phyloP scores from a whole-genome alignment of 169 alveolate genomes.

The Cyclospora cayetanensis region DNA sequence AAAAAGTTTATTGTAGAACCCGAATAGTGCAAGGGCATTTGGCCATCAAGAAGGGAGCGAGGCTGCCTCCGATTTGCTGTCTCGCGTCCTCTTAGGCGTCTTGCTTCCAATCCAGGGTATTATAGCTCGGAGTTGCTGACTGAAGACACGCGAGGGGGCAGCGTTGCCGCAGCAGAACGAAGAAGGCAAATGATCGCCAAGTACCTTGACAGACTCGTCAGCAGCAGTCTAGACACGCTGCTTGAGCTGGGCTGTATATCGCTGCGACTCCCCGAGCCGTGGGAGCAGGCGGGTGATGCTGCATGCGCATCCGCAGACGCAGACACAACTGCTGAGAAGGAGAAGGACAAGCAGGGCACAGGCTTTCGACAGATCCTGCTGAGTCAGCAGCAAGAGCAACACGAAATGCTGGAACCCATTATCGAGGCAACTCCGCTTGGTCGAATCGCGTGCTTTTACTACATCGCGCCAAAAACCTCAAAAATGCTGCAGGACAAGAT shows the following conservation, averaged over 20 bases:
- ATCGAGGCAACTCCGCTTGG: conserved; percentile 47
- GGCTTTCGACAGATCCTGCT: neutral
- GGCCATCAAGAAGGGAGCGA: no score
- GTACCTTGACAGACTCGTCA: conserved; percentile 71
- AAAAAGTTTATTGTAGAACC: no score
- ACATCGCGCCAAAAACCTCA: conserved; percentile 2
- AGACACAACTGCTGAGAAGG: neutral
- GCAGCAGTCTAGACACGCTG: conserved; percentile 52
- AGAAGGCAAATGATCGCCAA: conserved; percentile 35
- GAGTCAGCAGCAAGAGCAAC: conserved; percentile 4
- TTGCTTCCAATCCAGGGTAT: conserved; percentile 76
- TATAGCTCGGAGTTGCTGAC: conserved; percentile 66
- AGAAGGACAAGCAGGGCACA: neutral
- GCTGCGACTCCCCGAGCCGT: conserved; percentile 31
- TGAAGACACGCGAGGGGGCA: neutral
- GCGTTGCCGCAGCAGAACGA: conserved; percentile 5
- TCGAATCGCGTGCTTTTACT: conserved; percentile 12
- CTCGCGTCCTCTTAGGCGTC: conserved; percentile 46
- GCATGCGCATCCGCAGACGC: neutral
- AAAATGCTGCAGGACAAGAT: neutral
- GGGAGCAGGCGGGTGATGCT: neutral
- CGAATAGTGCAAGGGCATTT: no score
- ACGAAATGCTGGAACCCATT: conserved; percentile 9
- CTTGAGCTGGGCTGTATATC: conserved; percentile 49
- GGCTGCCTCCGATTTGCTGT: neutral